Base-by-base conservation (phyloP, 345 rosid species). In the Ceriops tagal region DNA sequence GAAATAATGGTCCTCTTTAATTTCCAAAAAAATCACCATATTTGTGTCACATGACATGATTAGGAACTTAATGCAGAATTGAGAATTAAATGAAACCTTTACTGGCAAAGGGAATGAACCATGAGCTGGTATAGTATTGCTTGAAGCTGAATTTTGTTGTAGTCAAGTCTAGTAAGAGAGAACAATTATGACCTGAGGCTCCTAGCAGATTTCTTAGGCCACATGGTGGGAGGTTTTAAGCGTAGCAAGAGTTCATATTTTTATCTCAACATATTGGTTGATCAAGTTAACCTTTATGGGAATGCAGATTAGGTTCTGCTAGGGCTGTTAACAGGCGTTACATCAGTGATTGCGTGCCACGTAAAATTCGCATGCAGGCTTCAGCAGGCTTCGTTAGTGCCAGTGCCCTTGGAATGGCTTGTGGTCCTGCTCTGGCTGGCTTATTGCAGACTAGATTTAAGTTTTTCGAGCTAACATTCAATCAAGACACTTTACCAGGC, bases 351-450 rank as follows among this genome's bases (percentile, higher is more conserved):
- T 92, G 98, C 73, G 99, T 92, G 60, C 98, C 99, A 21, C 77
- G 88, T 64, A 89, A 82, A 75, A 77, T 89, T 74, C 90, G 98
- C 39, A 84, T 96, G 99, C 96, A 96, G 77, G 97, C 99, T 77
- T 96, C 99, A 0, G 98, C 99, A 0, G 99, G 95, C 67, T 96
- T 96, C 83, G 99, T 96, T 72, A 96, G 99, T 86, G 99, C 99
- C 73, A 96, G 99, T 89, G 99, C 99, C 75, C 93, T 96, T 28
- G 98, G 99, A 76, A 92, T 96, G 99, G 99, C 99, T 53, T 92
- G 97, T 82, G 99, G 99, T 81, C 99, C 99, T 63, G 98, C 96
- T 58, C 89, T 96, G 49, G 99, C 98, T 60, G 99, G 97, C 73
- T 69, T 96, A 68, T 96, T 96, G 63, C 99, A 96, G 78, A 74